Evolutionary conservation across 805 yeast genomes (phyloP).

Genomic region (Komagataella mondaviorum): DNA sequence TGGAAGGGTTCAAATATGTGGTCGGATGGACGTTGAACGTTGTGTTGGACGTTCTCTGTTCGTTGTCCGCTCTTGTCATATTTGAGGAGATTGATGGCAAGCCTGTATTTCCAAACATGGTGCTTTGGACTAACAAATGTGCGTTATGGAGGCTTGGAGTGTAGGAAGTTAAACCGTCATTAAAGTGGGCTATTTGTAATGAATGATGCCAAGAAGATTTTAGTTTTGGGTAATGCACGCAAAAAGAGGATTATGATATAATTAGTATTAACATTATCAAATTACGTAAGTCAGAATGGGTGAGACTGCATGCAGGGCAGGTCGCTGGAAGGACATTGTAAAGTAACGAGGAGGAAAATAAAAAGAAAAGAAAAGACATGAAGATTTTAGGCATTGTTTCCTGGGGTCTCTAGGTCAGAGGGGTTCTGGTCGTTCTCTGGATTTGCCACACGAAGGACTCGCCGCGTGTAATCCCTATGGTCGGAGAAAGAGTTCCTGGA

Average conservation of each 20-base stretch:
- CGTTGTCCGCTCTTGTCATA: neutral
- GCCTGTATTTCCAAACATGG: neutral
- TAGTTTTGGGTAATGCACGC: neutral
- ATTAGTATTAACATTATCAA: neutral
- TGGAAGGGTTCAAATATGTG: slow-evolving; percentile 10
- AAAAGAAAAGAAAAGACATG: neutral
- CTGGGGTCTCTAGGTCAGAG: neutral
- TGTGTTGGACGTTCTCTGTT: neutral
- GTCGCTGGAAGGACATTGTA: neutral
- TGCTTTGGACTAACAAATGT: neutral
- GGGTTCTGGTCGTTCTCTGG: slow-evolving; percentile 6
- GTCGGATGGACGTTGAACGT: slow-evolving; percentile 13
- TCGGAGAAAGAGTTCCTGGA: slow-evolving; percentile 36
- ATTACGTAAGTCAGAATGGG: neutral
- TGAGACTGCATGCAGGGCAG: neutral
- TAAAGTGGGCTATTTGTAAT: neutral
- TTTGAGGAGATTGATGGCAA: neutral
- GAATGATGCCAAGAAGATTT: neutral
- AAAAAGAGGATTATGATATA: neutral
- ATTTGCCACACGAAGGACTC: slow-evolving; percentile 43
- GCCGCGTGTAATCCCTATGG: slow-evolving; percentile 42
- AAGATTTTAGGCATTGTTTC: neutral
- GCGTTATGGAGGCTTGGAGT: neutral
- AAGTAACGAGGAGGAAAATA: neutral
- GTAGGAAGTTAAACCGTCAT: neutral